A percentile compares a stretch with the other conserved stretches of the same genome.
Conservation (phyloP, 2,329 filamentous ascomycete genomes). For the Alternaria alternata region DNA sequence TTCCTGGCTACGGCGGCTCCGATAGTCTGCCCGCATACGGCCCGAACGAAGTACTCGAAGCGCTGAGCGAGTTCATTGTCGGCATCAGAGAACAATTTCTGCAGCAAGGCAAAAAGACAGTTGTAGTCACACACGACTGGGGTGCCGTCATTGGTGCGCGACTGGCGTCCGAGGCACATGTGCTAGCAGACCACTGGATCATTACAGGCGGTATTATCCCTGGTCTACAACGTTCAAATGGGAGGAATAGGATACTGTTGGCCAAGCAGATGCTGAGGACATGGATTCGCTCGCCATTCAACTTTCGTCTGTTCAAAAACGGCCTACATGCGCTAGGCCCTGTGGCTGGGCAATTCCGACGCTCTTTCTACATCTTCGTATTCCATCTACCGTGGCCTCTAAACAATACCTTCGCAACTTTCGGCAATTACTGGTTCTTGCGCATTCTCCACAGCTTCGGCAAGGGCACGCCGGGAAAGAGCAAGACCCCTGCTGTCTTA, state of each 20-base stretch:
- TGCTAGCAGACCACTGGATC: conserved; percentile 64
- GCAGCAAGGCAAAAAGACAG: conserved; percentile 38
- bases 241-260: conserved; percentile 51
- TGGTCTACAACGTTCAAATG: conserved; percentile 54
- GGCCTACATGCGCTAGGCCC: conserved; percentile 56
- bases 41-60: conserved; percentile 61
- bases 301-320: conserved; percentile 56
- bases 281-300: conserved; percentile 56
- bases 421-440: conserved; percentile 61
- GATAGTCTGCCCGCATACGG: conserved; percentile 61
- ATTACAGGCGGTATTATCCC: conserved; percentile 61
- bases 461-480: conserved; percentile 39
- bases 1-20: conserved; percentile 67
- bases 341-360: conserved; percentile 57
- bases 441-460: conserved; percentile 52
- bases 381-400: conserved; percentile 60
- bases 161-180: conserved; percentile 65
- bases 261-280: conserved; percentile 61
- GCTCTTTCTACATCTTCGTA: conserved; percentile 64
- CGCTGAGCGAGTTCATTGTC: conserved; percentile 62
- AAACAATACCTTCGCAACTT: conserved; percentile 54
- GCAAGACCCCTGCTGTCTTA: conserved; percentile 18
- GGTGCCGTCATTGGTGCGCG: conserved; percentile 62
- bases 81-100: conserved; percentile 58
- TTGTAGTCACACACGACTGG: conserved; percentile 65